Evolutionary conservation across 2,329 filamentous ascomycete species (phyloP).

Genomic region (Aspergillus sp.): DNA sequence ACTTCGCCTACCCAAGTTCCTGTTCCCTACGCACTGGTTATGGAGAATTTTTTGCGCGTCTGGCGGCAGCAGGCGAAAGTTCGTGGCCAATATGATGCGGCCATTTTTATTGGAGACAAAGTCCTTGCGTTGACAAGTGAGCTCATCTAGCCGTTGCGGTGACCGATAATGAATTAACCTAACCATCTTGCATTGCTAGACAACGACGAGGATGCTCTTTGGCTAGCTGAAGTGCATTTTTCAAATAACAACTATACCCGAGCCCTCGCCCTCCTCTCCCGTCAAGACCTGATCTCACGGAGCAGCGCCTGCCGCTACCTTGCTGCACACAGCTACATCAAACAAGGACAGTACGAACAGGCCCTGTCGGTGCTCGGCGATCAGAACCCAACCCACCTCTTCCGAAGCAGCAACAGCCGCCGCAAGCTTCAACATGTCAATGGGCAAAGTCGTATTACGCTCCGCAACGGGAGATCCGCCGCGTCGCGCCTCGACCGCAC

Average conservation of each 20-base stretch:
- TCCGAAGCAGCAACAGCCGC: constrained; percentile 65
- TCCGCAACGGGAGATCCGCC: constrained; percentile 47
- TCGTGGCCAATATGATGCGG: constrained; percentile 93
- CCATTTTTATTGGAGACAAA: constrained; percentile 97
- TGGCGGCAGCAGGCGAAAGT: constrained; percentile 96
- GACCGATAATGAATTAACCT: not conserved
- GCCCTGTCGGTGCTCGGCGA: constrained; percentile 84
- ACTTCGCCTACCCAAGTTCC: not conserved
- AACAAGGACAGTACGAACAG: constrained; percentile 86
- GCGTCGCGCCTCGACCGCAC: constrained; percentile 55
- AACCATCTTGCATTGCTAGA: constrained; percentile 52
- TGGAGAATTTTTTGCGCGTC: constrained; percentile 91
- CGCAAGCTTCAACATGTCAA: constrained; percentile 71
- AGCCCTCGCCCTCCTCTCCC: constrained; percentile 79
- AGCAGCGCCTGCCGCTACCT: constrained; percentile 90
- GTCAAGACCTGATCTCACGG: constrained; percentile 72
- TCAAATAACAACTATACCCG: constrained; percentile 92
- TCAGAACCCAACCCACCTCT: constrained; percentile 87
- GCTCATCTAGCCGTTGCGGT: constrained; percentile 28
- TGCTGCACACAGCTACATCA: constrained; percentile 89
- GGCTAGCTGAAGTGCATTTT: constrained; percentile 98
- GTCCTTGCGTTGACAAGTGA: constrained; percentile 87
- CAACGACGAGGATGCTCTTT: constrained; percentile 91
- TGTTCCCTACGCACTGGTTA: constrained; percentile 38
- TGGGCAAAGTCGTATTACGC: constrained; percentile 52